Percentiles rank a stretch among this genome's conserved stretches.
These are phyloP conservation scores for Wickerhamiella azyma DNA, from an alignment of 805 yeast species.

Conservation along the genomic window DNA sequence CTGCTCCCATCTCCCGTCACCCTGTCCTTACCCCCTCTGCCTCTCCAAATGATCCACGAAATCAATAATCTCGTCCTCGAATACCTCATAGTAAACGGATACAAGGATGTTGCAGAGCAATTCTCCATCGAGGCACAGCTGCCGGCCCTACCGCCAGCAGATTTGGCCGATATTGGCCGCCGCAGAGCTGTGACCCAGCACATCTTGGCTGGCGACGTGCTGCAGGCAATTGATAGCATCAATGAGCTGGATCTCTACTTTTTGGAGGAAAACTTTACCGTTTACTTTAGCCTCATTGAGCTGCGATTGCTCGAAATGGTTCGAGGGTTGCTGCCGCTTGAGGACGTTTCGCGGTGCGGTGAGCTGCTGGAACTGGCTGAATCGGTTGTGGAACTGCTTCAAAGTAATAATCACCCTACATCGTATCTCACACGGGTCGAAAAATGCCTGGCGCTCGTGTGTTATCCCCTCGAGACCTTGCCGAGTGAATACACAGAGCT, in stretches of 20 bases:
- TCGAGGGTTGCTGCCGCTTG: conserved; percentile 25
- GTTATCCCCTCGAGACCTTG: conserved; percentile 29
- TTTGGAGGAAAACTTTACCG: conserved; percentile 44
- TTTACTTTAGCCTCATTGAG: conserved; percentile 61
- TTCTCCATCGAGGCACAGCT: conserved; percentile 10
- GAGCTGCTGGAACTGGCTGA: conserved; percentile 27
- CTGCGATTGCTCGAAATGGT: conserved; percentile 73
- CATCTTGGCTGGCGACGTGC: conserved; percentile 48
- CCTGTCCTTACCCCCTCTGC: not conserved
- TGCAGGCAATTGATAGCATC: conserved; percentile 41
- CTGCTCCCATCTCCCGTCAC: too few relatives aligned
- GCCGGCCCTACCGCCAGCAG: not conserved
- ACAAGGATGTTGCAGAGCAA: conserved; percentile 9
- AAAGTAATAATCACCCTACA: not conserved
- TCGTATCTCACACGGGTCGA: conserved; percentile 60
- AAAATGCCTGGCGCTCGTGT: conserved; percentile 67
- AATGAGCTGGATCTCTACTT: conserved; percentile 50
- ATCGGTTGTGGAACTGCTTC: not conserved
- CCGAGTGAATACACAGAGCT: conserved; percentile 36
- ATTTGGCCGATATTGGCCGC: conserved; percentile 5
- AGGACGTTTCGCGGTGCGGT: conserved; percentile 12
- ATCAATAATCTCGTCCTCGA: conserved; percentile 9
- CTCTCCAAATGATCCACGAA: not conserved
- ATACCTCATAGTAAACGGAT: conserved; percentile 11
- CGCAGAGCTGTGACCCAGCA: conserved; percentile 40